Evolutionary conservation across 2,329 filamentous ascomycete genomes (phyloP).

Genomic region (Penicillium sp.): DNA sequence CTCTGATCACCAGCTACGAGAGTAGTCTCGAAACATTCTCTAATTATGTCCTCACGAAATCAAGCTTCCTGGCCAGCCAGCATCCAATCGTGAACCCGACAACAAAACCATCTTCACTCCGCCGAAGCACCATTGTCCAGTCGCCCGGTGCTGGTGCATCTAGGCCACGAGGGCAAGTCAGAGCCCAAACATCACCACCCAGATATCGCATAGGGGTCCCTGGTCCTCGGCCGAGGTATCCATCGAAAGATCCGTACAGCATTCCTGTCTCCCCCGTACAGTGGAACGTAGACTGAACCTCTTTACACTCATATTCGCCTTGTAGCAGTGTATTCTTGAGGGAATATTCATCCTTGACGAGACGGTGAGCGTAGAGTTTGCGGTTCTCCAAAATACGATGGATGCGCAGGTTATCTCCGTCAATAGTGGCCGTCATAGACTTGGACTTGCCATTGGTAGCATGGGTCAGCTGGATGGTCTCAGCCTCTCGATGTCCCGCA

Average conservation of each 20-base stretch:
- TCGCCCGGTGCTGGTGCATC: constrained; percentile 43
- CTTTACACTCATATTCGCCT: constrained; percentile 36
- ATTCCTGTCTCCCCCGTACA: constrained; percentile 33
- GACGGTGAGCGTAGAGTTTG: constrained; percentile 21
- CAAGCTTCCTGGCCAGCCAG: constrained; percentile 37
- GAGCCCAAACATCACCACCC: constrained; percentile 39
- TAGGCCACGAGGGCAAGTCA: constrained; percentile 40
- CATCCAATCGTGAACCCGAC: constrained; percentile 36
- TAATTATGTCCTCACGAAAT: constrained; percentile 11
- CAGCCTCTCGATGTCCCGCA: constrained; percentile 19
- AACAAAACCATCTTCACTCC: constrained; percentile 23
- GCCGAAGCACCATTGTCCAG: constrained; percentile 42
- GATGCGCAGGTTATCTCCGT: constrained; percentile 29
- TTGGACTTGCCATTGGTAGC: constrained; percentile 15
- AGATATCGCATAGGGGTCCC: constrained; percentile 37
- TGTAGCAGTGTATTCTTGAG: constrained; percentile 10
- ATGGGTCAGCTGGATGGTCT: constrained; percentile 20
- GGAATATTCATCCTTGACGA: constrained; percentile 10
- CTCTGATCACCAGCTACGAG: too few relatives aligned
- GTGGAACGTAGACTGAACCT: constrained; percentile 38
- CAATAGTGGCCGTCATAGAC: constrained; percentile 27
- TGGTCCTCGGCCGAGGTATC: constrained; percentile 41
- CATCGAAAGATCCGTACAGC: constrained; percentile 44
- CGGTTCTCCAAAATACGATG: constrained; percentile 30
- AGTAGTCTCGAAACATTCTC: too few relatives aligned